Percentiles rank a stretch among this genome's conserved stretches.
Conservation (phyloP, 2,329 filamentous ascomycete species). For the Clathrospora elynae region DNA sequence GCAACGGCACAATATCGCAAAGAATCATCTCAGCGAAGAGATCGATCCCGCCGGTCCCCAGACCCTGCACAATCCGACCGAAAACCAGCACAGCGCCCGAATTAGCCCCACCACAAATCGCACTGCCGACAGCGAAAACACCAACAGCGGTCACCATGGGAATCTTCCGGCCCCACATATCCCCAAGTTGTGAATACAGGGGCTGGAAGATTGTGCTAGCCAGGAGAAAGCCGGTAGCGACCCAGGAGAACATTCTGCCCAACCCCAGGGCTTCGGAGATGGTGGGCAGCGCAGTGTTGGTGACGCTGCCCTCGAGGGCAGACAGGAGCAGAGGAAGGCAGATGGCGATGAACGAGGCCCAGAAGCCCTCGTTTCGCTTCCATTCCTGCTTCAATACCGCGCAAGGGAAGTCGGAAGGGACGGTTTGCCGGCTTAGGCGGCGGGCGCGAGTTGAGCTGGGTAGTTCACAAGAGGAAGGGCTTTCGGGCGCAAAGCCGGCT, state of each 20-base stretch:
- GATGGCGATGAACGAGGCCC: slow-evolving; percentile 37
- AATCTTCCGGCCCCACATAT: slow-evolving; percentile 59
- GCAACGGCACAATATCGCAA: slow-evolving; percentile 57
- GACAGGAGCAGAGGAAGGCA: slow-evolving; percentile 36
- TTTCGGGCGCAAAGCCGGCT: too few relatives aligned
- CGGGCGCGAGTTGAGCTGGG: too few relatives aligned
- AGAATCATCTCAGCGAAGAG: slow-evolving; percentile 57
- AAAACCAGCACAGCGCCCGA: slow-evolving; percentile 57
- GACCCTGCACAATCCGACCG: slow-evolving; percentile 62
- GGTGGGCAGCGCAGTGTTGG: slow-evolving; percentile 50
- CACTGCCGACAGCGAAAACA: slow-evolving; percentile 60
- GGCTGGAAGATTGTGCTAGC: slow-evolving; percentile 55
- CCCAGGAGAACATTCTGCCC: slow-evolving; percentile 33
- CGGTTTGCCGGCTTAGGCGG: slow-evolving; percentile 8
- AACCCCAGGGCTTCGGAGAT: slow-evolving; percentile 41
- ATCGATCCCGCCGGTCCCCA: slow-evolving; percentile 55
- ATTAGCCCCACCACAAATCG: slow-evolving; percentile 56
- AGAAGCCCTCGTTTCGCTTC: slow-evolving; percentile 33
- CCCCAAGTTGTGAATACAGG: slow-evolving; percentile 56
- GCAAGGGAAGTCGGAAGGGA: slow-evolving; percentile 9
- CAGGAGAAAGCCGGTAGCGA: slow-evolving; percentile 36
- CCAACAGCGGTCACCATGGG: slow-evolving; percentile 47
- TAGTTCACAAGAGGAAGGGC: too few relatives aligned
- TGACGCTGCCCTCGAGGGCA: slow-evolving; percentile 48
- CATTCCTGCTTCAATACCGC: slow-evolving; percentile 13